Evolutionary conservation across 305 asterid species (phyloP), one percentile per base, ranked within the genome.

Genomic region (Fraxinus sp.): DNA sequence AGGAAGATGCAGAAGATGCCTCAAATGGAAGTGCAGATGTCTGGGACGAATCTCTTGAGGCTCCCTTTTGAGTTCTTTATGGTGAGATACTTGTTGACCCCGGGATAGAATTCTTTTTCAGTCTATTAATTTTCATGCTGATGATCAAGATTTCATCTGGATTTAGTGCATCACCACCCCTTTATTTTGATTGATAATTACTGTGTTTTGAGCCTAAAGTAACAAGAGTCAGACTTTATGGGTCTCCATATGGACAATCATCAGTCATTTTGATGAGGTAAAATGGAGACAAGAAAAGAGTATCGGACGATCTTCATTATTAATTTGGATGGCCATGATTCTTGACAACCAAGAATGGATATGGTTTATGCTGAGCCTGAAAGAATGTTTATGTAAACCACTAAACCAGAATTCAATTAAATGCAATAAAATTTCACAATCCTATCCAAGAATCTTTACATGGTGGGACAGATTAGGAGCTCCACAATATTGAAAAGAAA

Each of bases 1-100:
- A 97, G 93, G 99, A 97, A 90, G 99, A 97, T 89, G 97, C 97
- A 77, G 99, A 97, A 79, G 99, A 97, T 87, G 99, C 98, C 85
- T 97, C 99, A 66, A 95, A 94, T 81, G 99, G 98, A 85, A 97
- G 99, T 92, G 97, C 98, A 73, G 99, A 97, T 93, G 97, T 93
- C 78, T 97, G 99, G 99, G 99, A 97, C 88, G 97, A 94, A 86
- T 92, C 99, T 28, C 97, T 95, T 78, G 99, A 95, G 90, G 95
- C 99, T 87, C 98, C 99, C 8, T 95, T 95, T 83, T 95, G 89
- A 95, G 85, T 87, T 86, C 85, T 87, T 81, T 83, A 80, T 79
- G 90, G 96, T 92, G 82, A 86, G 96, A 81, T 85, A 62, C 72
- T 37, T 70, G 24, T 32, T 82, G 37, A 77, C 62, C 22, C 76